Base-by-base conservation (phyloP, 2,329 filamentous ascomycete genomes). In the Aspergillus sp. region DNA sequence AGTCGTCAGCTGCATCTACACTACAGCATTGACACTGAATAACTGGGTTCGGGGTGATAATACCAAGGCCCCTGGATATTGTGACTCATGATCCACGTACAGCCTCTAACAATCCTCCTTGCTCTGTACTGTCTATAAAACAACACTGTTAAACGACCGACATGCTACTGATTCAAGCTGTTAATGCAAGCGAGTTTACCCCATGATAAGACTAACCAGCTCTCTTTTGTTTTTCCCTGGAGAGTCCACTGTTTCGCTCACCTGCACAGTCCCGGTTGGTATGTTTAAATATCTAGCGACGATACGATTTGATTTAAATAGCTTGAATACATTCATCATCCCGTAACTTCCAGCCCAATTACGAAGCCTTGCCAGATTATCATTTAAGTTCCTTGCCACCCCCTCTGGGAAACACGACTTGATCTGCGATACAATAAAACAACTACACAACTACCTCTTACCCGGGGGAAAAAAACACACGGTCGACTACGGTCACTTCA, bases 1-100 rank as follows among this genome's bases (percentile, higher is more conserved):
- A 7, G 77, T 93, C 53, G 75, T 92, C 17, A 91, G 91, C 66
- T 99, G 98, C 90, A 84, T 85, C 6, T 99, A 99, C 74, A 96
- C 95, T 0, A 98, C 95, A 0, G 82, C 84, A 37, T 79, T 98
- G 67, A 99, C 95, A 0, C 79, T 97, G 48, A 84, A 88, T 70
- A 96, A 90, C 74, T 99, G 95, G 96, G 85, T 90, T 6, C 82
- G 80, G 51, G 85, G 86, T 4, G 73, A 75, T 17, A 68, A 72
- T n/a, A 74, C 74, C 4, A 81, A 81, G 61, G 67, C 80, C 12
- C 85, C 86, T 2, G 85, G 86, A 33, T 89, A 89, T 70, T 90
- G 87, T 70, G 87, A 89, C 66, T 66, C 68, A 46, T 64, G 52
- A 55, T 64, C 49, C 31, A 23, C 54, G 48, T 61, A 11, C 45